Conservation (phyloP, 352 stramenopile genomes). For the Globisporangium acanthophoron region DNA sequence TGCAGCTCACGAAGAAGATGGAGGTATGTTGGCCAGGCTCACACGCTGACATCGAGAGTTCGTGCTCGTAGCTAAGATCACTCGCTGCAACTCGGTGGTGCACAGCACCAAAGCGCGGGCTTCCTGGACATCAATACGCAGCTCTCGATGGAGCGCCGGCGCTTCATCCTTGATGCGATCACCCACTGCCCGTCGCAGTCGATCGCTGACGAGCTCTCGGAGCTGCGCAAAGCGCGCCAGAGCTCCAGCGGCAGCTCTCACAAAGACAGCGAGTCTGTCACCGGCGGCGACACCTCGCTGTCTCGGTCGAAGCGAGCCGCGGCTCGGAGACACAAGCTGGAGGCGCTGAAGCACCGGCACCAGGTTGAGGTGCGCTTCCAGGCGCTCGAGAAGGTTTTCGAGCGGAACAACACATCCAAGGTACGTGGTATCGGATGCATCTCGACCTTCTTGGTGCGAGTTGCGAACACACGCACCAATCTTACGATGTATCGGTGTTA, state of each 20-base stretch:
- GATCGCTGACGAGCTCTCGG: conserved; percentile 46
- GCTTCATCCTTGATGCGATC: conserved; percentile 72
- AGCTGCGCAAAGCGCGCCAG: conserved; percentile 25
- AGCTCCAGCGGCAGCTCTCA: not conserved
- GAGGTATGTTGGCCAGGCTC: conserved; percentile 23
- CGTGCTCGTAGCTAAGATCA: not conserved
- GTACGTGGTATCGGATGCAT: conserved; percentile 9
- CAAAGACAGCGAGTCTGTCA: not conserved
- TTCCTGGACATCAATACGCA: conserved; percentile 79
- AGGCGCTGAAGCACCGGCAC: conserved; percentile 38
- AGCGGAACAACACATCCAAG: conserved; percentile 36
- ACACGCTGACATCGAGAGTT: not conserved
- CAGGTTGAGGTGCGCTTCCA: conserved; percentile 57
- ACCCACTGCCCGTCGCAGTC: conserved; percentile 45
- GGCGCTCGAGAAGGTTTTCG: conserved; percentile 49
- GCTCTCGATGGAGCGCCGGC: conserved; percentile 61
- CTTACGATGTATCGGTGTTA: not conserved
- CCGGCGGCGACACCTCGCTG: conserved; percentile 1
- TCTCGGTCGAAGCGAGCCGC: conserved; percentile 21
- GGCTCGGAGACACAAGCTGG: conserved; percentile 43
- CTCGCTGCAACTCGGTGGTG: not conserved
- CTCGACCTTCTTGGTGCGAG: not conserved
- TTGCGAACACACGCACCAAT: no score
- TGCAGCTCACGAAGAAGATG: conserved; percentile 76
- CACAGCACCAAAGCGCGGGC: conserved; percentile 58